Conservation (phyloP, 2,329 filamentous ascomycete species). For the Trichoderma citrinoviride region DNA sequence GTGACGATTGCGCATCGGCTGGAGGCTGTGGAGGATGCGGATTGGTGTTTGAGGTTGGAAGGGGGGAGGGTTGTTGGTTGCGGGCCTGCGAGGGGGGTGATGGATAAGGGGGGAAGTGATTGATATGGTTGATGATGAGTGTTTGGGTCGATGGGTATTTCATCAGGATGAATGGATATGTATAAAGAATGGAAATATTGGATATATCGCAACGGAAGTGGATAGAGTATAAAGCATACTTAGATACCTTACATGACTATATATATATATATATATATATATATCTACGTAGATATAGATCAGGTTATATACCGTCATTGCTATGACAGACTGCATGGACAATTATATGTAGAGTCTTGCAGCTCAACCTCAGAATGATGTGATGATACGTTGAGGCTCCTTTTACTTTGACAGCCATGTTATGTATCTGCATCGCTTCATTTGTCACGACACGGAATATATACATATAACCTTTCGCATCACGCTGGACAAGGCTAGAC, state of each 20-base stretch:
- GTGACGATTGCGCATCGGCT: slow-evolving; percentile 66
- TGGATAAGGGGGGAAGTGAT: not conserved
- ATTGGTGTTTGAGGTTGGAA: slow-evolving; percentile 54
- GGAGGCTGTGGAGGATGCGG: slow-evolving; percentile 59
- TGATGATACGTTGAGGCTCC: too few species aligned
- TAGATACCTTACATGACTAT: not conserved
- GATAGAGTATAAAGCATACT: not conserved
- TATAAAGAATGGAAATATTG: too few species aligned
- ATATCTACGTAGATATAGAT: too few species aligned
- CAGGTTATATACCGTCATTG: too few species aligned
- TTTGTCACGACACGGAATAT: not conserved
- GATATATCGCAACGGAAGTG: not conserved
- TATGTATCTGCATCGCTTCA: too few species aligned
- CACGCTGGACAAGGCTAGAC: not conserved
- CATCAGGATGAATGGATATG: too few species aligned
- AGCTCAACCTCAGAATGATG: too few species aligned
- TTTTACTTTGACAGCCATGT: too few species aligned
- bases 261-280: too few species aligned
- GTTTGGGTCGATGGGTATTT: not conserved
- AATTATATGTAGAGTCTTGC: too few species aligned
- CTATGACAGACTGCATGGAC: too few species aligned
- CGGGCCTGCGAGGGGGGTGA: slow-evolving; percentile 37
- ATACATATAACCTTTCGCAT: not conserved
- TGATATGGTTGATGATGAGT: not conserved
- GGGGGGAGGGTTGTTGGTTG: slow-evolving; percentile 50